Base-by-base conservation (phyloP, 2,329 filamentous ascomycete species). In the Fusarium sp. region DNA sequence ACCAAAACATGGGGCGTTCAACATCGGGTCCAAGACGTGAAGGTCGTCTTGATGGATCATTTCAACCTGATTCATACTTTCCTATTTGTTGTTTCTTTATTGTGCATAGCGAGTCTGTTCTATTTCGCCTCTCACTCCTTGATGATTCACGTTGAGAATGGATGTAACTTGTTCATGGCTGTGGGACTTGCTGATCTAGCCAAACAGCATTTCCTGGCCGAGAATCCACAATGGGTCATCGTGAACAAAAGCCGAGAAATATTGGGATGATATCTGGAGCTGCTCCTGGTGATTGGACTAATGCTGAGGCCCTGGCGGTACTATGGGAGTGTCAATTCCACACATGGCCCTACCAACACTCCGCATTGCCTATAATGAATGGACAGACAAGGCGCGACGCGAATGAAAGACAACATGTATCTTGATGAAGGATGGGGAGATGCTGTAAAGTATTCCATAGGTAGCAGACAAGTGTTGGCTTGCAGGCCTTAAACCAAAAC, bases 1-100 rank as follows among this genome's bases (percentile, higher is more conserved):
- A 93, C 90, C 87, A 92, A 92, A 92, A 91, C 88, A 89, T 85
- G 82, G 82, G 89, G 87, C 87, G 88, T 90, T 92, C 90, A 92
- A 92, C 89, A 87, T 83, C 80, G 87, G 87, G 88, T 87, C 87
- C 87, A 89, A 87, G 86, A 84, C 85, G 84, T 83, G 83, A 64
- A 67, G 79, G 79, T 83, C 83, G 81, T 87, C 82, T 86, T 72
- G 73, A 75, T 83, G 83, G 81, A 82, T 83, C 84, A 88, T 82
- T 86, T 91, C 88, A 91, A 91, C 88, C 84, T 89, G 86, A 84
- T 80, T 75, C 80, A 71, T 58, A 64, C 65, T 55, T 61, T 69
- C 56, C 68, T 68, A 61, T 69, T 39, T 58, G 51, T 65, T 55
- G 47, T 68, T 59, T 19, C 61, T 53, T 60, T 40, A 50, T 67